Percentiles rank a stretch among this genome's conserved stretches.
phyloP scores from a whole-genome alignment of 371 early-diverging fungal species.

The Mucor piriformis region DNA sequence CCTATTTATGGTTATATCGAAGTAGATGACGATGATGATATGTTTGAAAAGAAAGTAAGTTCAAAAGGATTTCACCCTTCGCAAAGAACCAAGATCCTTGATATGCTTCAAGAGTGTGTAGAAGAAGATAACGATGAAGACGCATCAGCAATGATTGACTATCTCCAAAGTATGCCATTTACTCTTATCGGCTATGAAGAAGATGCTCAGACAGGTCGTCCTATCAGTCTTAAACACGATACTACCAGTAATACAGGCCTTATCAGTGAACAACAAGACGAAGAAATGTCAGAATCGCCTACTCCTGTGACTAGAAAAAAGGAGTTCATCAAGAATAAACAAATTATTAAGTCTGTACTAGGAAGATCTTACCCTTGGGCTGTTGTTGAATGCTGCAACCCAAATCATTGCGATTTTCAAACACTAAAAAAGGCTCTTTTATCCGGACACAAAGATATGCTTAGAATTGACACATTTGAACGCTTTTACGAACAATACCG shows the following conservation, averaged over 20 bases:
- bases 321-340: not conserved
- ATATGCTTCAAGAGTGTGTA: slow-evolving; percentile 31
- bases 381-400: slow-evolving; percentile 81
- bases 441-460: slow-evolving; percentile 74
- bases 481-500: slow-evolving; percentile 89
- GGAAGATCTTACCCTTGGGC: slow-evolving; percentile 99
- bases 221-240: slow-evolving; percentile 10
- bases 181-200: slow-evolving; percentile 76
- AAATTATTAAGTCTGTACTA: slow-evolving; percentile 7
- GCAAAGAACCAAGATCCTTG: slow-evolving; percentile 23
- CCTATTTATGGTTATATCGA: slow-evolving; percentile 69
- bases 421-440: slow-evolving; percentile 55
- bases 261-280: slow-evolving; percentile 1
- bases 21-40: slow-evolving; percentile 62
- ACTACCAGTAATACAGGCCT: not conserved
- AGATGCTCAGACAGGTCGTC: slow-evolving; percentile 36
- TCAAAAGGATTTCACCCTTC: slow-evolving; percentile 20
- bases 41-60: slow-evolving; percentile 17
- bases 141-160: slow-evolving; percentile 37
- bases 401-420: slow-evolving; percentile 83
- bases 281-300: slow-evolving; percentile 42
- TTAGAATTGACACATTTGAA: slow-evolving; percentile 85
- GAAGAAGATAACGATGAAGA: slow-evolving; percentile 42
- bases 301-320: not conserved
- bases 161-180: slow-evolving; percentile 62